Evolutionary conservation across 345 rosid species (phyloP).

Genomic region (Punica granatum): DNA sequence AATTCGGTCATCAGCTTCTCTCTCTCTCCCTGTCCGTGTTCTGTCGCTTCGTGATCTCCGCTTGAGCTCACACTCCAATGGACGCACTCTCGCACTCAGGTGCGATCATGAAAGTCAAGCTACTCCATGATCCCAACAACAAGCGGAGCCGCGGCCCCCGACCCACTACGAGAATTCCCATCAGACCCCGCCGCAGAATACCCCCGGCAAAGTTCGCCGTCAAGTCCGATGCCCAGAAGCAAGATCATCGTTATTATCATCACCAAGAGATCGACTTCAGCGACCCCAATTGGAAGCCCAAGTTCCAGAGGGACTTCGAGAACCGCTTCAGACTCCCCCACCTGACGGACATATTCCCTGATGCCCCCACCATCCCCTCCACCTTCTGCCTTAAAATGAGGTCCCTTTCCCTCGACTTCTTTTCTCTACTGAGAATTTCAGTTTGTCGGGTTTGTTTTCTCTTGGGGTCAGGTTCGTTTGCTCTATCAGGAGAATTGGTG

Average conservation of each 20-base stretch:
- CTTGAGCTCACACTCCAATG: not conserved
- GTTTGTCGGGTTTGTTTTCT: not conserved
- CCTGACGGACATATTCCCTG: constrained; percentile 62
- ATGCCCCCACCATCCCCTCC: constrained; percentile 57
- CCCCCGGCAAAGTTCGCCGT: not conserved
- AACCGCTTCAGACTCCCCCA: constrained; percentile 71
- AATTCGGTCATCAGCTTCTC: not conserved
- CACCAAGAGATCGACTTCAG: constrained; percentile 40
- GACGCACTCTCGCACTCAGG: not conserved
- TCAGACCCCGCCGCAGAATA: not conserved
- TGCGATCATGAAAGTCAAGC: not conserved
- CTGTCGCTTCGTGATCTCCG: not conserved
- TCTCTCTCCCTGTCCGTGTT: not conserved
- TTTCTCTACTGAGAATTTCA: not conserved
- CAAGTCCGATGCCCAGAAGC: not conserved
- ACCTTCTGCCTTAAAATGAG: constrained; percentile 91
- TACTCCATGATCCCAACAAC: not conserved
- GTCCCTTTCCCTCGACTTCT: constrained; percentile 16
- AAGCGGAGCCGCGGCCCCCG: not conserved
- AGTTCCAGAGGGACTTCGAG: constrained; percentile 68
- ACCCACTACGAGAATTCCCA: not conserved
- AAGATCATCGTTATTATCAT: not conserved
- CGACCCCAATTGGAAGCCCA: constrained; percentile 72
- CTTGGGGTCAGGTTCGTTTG: not conserved
- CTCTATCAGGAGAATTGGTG: not conserved